Conservation (phyloP, 495 filamentous ascomycete species). For the Trypethelium eluteriae region DNA sequence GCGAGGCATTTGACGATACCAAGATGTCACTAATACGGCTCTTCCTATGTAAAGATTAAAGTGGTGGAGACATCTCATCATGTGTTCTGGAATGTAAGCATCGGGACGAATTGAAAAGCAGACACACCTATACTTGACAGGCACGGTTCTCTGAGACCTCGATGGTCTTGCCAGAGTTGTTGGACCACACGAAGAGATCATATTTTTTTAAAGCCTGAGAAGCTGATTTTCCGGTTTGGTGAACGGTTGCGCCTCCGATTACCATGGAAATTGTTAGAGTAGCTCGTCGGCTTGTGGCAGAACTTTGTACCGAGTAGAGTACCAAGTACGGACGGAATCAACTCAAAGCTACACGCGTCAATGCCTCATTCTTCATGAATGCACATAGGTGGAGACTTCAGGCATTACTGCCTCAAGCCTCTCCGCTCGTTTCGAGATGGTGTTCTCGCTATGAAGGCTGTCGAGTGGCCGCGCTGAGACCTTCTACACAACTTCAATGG, state of each 20-base stretch:
- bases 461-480: not conserved
- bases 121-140: not conserved
- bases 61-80: conserved; percentile 8
- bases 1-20: conserved; percentile 9
- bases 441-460: not conserved
- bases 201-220: no score
- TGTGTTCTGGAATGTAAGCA: not conserved
- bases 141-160: not conserved
- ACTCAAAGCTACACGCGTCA: not conserved
- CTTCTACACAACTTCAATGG: not conserved
- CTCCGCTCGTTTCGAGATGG: not conserved
- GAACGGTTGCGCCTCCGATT: no score
- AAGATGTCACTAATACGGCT: conserved; percentile 5
- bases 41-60: conserved; percentile 7
- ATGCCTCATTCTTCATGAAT: not conserved
- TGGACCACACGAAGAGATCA: no score
- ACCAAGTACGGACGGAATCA: not conserved
- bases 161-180: not conserved
- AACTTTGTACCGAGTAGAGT: not conserved
- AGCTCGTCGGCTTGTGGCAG: no score
- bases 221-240: no score
- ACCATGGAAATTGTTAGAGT: no score
- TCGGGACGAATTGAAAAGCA: not conserved
- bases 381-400: not conserved
- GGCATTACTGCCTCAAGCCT: conserved; percentile 1